These are phyloP conservation scores for Helotiales sp. DNA, from an alignment of 2,329 filamentous ascomycete genomes.

Conservation along the genomic window DNA sequence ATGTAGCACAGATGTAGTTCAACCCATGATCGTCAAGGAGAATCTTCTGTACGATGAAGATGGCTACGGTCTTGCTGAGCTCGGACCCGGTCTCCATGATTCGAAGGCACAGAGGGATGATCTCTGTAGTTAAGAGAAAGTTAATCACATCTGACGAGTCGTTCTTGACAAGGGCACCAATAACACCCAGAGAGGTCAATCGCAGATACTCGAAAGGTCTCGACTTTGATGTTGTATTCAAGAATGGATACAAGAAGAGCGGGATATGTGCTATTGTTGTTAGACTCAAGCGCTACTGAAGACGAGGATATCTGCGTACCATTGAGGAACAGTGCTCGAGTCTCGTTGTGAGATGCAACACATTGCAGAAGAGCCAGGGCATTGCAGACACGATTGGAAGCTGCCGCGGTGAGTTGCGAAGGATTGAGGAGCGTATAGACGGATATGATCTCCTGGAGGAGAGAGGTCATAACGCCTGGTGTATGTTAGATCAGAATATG, in stretches of 20 bases:
- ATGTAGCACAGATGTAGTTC: conserved; percentile 98
- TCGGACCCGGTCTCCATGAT: conserved; percentile 99
- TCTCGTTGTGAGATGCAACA: conserved; percentile 96
- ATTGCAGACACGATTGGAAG: conserved; percentile 96
- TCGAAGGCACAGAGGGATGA: conserved; percentile 93
- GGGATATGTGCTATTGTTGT: conserved; percentile 79
- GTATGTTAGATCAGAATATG: conserved; percentile 21
- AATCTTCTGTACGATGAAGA: conserved; percentile 99
- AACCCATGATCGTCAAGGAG: conserved; percentile 93
- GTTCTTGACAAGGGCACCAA: conserved; percentile 96
- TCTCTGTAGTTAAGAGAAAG: conserved; percentile 96
- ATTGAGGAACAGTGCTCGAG: conserved; percentile 87
- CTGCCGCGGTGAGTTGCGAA: conserved; percentile 94
- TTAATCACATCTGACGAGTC: conserved; percentile 99
- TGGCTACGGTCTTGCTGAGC: conserved; percentile 97
- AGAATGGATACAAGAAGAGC: conserved; percentile 94
- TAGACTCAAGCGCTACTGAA: conserved; percentile 13
- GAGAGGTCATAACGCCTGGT: conserved; percentile 92
- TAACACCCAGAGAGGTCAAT: conserved; percentile 92
- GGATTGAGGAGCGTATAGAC: conserved; percentile 97
- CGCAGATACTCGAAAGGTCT: conserved; percentile 96
- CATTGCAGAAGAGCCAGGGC: conserved; percentile 94
- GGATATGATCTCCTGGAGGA: conserved; percentile 97
- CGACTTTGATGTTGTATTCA: conserved; percentile 98
- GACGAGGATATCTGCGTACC: conserved; percentile 54